A percentile compares a stretch with the other conserved stretches of the same genome.
phyloP scores from a whole-genome alignment of 768 basidiomycete genomes.

The Leccinellum albellum region DNA sequence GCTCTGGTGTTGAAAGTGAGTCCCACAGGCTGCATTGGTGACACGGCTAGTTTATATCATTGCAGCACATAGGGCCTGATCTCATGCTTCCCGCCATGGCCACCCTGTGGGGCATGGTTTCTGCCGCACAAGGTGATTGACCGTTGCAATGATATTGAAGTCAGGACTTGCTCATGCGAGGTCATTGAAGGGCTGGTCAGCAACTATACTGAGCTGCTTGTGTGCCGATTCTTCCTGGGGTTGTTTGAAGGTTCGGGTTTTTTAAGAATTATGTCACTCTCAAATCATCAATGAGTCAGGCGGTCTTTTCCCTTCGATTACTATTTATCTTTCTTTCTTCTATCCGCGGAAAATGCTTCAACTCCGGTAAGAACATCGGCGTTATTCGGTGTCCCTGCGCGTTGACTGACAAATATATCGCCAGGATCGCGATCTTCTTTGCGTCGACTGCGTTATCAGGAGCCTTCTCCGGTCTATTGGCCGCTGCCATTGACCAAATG shows the following conservation, averaged over 20 bases:
- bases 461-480: not conserved
- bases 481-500: not conserved
- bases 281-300: not conserved
- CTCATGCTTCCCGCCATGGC: not conserved
- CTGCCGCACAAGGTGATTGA: not conserved
- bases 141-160: not conserved
- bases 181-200: not conserved
- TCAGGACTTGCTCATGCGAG: not conserved
- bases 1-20: not conserved
- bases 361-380: not conserved
- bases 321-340: not conserved
- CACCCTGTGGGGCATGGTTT: not conserved
- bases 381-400: not conserved
- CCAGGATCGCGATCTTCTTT: not conserved
- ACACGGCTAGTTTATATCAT: not conserved
- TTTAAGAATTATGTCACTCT: not conserved
- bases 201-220: not conserved
- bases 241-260: not conserved
- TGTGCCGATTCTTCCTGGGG: not conserved
- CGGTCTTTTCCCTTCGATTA: not conserved
- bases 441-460: not conserved
- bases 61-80: not conserved
- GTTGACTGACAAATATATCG: not conserved
- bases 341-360: not conserved
- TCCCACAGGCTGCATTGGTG: not conserved